These are phyloP conservation scores for Amaranthus palmeri DNA, from an alignment of 148 eudicot genomes.

Conservation along the genomic window DNA sequence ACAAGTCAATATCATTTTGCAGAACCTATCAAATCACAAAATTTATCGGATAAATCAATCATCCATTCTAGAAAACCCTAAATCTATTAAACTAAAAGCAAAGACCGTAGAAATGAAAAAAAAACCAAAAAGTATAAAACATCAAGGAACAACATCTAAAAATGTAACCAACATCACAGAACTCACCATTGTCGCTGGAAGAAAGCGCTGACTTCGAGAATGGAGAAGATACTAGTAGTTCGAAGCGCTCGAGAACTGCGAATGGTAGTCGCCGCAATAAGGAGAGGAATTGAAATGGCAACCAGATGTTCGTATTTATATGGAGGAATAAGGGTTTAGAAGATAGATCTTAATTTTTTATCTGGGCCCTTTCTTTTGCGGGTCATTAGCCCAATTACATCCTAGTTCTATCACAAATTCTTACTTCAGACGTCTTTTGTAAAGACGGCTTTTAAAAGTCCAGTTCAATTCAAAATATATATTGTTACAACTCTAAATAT, in stretches of 20 bases:
- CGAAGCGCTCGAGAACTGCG: no score
- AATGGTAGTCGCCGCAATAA: neutral
- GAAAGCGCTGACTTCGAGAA: neutral
- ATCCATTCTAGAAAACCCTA: neutral
- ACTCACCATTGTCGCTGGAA: constrained; percentile 12
- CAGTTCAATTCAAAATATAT: no score
- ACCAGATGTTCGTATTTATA: neutral
- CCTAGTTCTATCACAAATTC: no score
- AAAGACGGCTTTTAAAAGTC: no score
- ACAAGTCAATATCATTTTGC: constrained; percentile 34
- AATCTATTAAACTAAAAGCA: neutral
- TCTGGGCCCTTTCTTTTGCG: neutral
- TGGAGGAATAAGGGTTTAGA: constrained; percentile 1
- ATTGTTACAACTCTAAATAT: no score
- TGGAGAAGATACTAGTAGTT: neutral
- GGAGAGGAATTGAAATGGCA: neutral
- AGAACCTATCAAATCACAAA: constrained; percentile 14
- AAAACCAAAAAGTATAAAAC: no score
- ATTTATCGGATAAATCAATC: no score
- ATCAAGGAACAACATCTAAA: no score
- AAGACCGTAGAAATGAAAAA: neutral
- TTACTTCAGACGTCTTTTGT: no score
- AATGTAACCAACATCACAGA: neutral
- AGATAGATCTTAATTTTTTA: neutral
- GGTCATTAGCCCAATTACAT: neutral